Base-by-base conservation (phyloP, 139 green algal species). In the Zygnema circumcarinatum region DNA sequence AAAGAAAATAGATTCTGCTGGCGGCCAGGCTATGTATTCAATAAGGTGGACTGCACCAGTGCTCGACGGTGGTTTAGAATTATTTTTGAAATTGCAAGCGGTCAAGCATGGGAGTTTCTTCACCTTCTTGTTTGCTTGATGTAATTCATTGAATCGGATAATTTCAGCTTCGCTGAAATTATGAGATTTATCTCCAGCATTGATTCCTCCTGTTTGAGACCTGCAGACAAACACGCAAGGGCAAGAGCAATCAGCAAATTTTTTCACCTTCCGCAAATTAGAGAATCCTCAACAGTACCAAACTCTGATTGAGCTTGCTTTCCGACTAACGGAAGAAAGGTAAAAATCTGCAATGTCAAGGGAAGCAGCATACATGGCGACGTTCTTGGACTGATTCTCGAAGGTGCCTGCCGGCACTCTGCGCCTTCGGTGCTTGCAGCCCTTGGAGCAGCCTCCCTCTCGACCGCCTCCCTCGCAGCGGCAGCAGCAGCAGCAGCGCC, bases 91-190 rank as follows among this genome's bases (percentile, higher is more conserved):
- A n/a, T n/a, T n/a, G n/a, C n/a, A n/a, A n/a, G n/a, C n/a, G n/a
- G n/a, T n/a, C n/a, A n/a, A n/a, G n/a, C n/a, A n/a, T n/a, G 74
- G 1, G 1, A 3, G 21, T 84, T 20, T 22, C 33, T 33, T 47
- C 36, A 87, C 95, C 93, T 97, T 96, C 78, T 93, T 94, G 0
- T 94, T 94, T 39, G 93, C 68, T 94, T 98, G 97, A 20, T 96
- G 82, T 21, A 98, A 68, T 16, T 82, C 87, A 87, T 97, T 89
- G 56, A 90, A 92, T 2, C 95, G 98, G 87, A 94, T 81, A 83
- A 94, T 95, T n/a, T 94, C 95, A 1, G 90, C 94, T 72, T 98
- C 96, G 88, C 95, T 96, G 56, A 93, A 92, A 89, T 98, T 98
- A 87, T 98, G n/a, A n/a, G n/a, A 98, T 41, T 98, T 93, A 90